phyloP scores from a whole-genome alignment of 345 rosid genomes.

The Eutrema heterophyllum region DNA sequence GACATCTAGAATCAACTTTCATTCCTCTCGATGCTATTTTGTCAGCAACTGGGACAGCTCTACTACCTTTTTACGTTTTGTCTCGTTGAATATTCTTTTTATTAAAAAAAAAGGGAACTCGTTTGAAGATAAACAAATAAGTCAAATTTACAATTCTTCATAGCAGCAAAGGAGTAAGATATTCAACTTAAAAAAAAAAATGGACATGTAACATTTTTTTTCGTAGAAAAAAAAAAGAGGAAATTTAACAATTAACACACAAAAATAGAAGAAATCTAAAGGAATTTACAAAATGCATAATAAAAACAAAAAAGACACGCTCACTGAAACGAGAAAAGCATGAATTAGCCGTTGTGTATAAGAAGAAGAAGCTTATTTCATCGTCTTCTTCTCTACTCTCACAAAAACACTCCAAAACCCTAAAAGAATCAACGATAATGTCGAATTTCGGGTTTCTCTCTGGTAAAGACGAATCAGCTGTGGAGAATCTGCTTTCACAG shows the following conservation, averaged over 20 bases:
- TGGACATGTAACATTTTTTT: neutral
- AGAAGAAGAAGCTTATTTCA: neutral
- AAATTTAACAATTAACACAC: neutral
- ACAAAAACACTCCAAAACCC: neutral
- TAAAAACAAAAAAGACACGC: neutral
- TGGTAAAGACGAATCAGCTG: slow-evolving; percentile 55
- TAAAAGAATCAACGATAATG: slow-evolving; percentile 33
- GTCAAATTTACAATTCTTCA: neutral
- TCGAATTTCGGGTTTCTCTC: slow-evolving; percentile 42
- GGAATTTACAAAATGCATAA: neutral
- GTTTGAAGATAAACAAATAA: neutral
- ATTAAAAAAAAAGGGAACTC: neutral
- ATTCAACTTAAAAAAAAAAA: no score
- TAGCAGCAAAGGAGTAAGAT: no score
- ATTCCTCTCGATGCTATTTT: no score
- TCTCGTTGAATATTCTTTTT: no score
- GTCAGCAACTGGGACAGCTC: no score
- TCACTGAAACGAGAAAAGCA: slow-evolving; percentile 4
- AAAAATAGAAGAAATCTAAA: no score
- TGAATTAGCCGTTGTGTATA: slow-evolving; percentile 35
- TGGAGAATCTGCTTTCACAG: slow-evolving; percentile 61
- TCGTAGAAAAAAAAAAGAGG: neutral
- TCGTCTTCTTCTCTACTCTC: neutral
- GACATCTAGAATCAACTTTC: no score
- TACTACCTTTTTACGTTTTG: no score